These are phyloP conservation scores for Salmacisia buchloeana DNA, from an alignment of 1,284 basidiomycete genomes.

Conservation along the genomic window DNA sequence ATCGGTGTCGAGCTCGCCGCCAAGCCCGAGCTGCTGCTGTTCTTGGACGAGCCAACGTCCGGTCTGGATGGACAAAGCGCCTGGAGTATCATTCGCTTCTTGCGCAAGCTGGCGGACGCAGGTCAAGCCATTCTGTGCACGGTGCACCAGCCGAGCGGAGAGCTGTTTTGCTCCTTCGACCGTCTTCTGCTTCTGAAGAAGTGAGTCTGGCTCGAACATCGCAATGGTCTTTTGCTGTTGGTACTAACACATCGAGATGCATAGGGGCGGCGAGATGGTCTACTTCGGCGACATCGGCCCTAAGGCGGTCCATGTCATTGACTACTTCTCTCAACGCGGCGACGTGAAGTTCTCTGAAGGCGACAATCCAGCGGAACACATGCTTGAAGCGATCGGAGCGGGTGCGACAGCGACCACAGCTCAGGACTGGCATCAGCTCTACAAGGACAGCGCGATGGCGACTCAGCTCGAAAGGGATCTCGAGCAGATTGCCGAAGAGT, in stretches of 20 bases:
- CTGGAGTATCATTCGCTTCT: slow-evolving; percentile 28
- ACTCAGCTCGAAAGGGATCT: slow-evolving; percentile 23
- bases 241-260: background rate
- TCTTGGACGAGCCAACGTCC: slow-evolving; percentile 53
- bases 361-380: slow-evolving; percentile 53
- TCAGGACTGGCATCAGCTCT: slow-evolving; percentile 41
- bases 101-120: slow-evolving; percentile 25
- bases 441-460: slow-evolving; percentile 24
- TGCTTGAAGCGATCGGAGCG: slow-evolving; percentile 35
- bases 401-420: slow-evolving; percentile 38
- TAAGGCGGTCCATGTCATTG: slow-evolving; percentile 20
- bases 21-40: slow-evolving; percentile 49
- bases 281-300: slow-evolving; percentile 24
- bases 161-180: slow-evolving; percentile 28
- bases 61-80: slow-evolving; percentile 27
- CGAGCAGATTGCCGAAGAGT: slow-evolving; percentile 11
- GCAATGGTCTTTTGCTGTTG: background rate
- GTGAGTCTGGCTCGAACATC: slow-evolving; percentile 9
- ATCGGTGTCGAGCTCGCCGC: slow-evolving; percentile 18
- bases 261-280: slow-evolving; percentile 23
- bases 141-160: slow-evolving; percentile 30
- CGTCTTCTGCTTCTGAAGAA: slow-evolving; percentile 20
- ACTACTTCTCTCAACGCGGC: slow-evolving; percentile 22
- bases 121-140: slow-evolving; percentile 33
- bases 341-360: slow-evolving; percentile 24